Evolutionary conservation across 2,329 filamentous ascomycete species (phyloP).

Genomic region (Fusarium nodosum): DNA sequence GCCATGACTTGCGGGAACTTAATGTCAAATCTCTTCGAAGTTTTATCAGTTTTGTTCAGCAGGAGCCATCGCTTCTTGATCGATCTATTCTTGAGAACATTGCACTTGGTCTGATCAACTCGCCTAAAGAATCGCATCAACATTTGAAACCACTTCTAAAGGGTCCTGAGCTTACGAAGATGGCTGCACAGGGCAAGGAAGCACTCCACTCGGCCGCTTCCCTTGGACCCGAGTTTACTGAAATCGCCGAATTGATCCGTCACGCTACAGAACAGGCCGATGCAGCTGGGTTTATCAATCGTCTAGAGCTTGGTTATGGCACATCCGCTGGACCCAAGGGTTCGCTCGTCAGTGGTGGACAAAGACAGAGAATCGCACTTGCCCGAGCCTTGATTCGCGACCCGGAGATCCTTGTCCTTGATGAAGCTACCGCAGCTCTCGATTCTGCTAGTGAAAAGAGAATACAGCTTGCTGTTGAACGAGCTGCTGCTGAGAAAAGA

Average conservation of each 20-base stretch:
- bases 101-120: slow-evolving; percentile 57
- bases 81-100: slow-evolving; percentile 65
- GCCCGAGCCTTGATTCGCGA: slow-evolving; percentile 69
- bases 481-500: slow-evolving; percentile 61
- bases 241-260: slow-evolving; percentile 65
- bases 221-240: slow-evolving; percentile 56
- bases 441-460: slow-evolving; percentile 70
- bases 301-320: slow-evolving; percentile 66
- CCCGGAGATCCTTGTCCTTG: slow-evolving; percentile 69
- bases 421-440: slow-evolving; percentile 72
- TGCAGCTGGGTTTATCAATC: slow-evolving; percentile 67
- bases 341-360: slow-evolving; percentile 69
- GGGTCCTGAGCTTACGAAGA: slow-evolving; percentile 61
- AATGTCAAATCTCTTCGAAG: slow-evolving; percentile 61
- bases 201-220: slow-evolving; percentile 60
- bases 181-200: slow-evolving; percentile 66
- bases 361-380: slow-evolving; percentile 70
- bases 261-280: slow-evolving; percentile 71
- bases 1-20: slow-evolving; percentile 60
- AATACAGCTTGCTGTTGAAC: slow-evolving; percentile 64
- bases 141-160: slow-evolving; percentile 62
- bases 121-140: slow-evolving; percentile 55
- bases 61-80: slow-evolving; percentile 60
- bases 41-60: slow-evolving; percentile 60
- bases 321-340: slow-evolving; percentile 67